Percentiles rank a stretch among this genome's conserved stretches.
Evolutionary conservation across 73 alveolate genomes (phyloP).

Genomic region (Symbiodinium pilosum): DNA sequence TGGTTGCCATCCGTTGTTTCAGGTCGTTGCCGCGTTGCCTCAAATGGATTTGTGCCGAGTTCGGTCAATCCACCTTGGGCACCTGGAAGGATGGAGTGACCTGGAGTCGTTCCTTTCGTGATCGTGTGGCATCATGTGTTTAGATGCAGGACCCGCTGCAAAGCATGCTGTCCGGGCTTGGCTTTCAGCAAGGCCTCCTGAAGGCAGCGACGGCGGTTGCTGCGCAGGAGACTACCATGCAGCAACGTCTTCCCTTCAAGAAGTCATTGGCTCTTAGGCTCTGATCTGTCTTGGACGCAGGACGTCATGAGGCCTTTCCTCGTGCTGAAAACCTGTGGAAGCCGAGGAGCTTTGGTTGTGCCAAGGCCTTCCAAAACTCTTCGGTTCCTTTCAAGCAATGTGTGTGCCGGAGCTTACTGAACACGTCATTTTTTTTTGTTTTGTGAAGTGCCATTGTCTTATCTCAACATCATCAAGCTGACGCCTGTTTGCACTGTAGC

Average conservation of each 20-base stretch:
- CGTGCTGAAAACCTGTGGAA: slow-evolving; percentile 77
- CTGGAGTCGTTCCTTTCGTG: background rate
- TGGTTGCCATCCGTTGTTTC: background rate
- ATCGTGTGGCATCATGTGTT: background rate
- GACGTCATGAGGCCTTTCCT: slow-evolving; percentile 67
- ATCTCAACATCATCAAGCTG: too few relatives aligned
- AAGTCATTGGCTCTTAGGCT: background rate
- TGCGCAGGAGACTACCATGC: slow-evolving; percentile 33
- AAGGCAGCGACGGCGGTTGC: slow-evolving; percentile 88
- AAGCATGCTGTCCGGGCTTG: slow-evolving; percentile 88
- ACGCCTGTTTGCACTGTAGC: too few relatives aligned
- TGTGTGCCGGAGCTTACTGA: too few relatives aligned
- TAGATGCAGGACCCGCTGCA: slow-evolving; percentile 51
- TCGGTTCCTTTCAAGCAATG: too few relatives aligned
- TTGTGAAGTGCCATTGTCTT: too few relatives aligned
- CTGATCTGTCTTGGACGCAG: too few relatives aligned
- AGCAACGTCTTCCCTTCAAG: background rate
- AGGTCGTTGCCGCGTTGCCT: slow-evolving; percentile 85
- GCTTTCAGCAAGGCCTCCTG: slow-evolving; percentile 80
- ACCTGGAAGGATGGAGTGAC: slow-evolving; percentile 42
- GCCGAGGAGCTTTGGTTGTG: slow-evolving; percentile 73
- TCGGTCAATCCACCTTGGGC: slow-evolving; percentile 81
- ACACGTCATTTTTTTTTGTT: too few relatives aligned
- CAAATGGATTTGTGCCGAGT: slow-evolving; percentile 72
- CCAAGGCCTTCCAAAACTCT: too few relatives aligned